Conservation (phyloP, 768 basidiomycete genomes). For the Sistotremastrum niveocremeum region DNA sequence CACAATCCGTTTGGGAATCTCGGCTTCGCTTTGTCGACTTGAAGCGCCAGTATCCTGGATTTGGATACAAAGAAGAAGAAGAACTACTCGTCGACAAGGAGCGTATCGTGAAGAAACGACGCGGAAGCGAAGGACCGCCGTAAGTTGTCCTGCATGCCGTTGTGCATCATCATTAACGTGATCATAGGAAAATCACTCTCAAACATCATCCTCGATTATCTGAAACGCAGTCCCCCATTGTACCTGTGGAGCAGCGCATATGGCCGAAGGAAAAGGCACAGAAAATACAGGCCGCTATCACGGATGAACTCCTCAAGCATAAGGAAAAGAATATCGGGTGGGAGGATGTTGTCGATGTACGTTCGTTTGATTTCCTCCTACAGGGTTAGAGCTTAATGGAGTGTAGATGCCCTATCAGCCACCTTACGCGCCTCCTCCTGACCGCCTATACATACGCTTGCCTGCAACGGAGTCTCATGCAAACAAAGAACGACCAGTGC, state of each 20-base stretch:
- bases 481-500: constrained; percentile 17
- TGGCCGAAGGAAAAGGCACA: constrained; percentile 54
- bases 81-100: constrained; percentile 65
- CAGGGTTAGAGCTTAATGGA: constrained; percentile 2
- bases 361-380: constrained; percentile 9
- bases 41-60: constrained; percentile 56
- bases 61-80: constrained; percentile 56
- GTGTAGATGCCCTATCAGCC: constrained; percentile 59
- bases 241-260: constrained; percentile 37
- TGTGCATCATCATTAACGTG: constrained; percentile 5
- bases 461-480: constrained; percentile 23
- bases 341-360: constrained; percentile 79
- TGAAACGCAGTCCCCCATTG: constrained; percentile 26
- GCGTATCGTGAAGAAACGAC: constrained; percentile 41
- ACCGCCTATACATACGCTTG: constrained; percentile 55
- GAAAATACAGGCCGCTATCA: constrained; percentile 47
- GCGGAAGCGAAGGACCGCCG: not conserved
- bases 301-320: constrained; percentile 43
- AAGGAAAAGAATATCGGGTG: constrained; percentile 69
- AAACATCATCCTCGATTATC: constrained; percentile 6
- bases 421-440: constrained; percentile 38
- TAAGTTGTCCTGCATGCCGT: constrained; percentile 21
- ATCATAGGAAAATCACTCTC: not conserved
- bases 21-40: constrained; percentile 63
- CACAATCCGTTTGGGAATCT: constrained; percentile 63